Base-by-base conservation (phyloP, 176 grass and related monocot species). In the Raddia guianensis region DNA sequence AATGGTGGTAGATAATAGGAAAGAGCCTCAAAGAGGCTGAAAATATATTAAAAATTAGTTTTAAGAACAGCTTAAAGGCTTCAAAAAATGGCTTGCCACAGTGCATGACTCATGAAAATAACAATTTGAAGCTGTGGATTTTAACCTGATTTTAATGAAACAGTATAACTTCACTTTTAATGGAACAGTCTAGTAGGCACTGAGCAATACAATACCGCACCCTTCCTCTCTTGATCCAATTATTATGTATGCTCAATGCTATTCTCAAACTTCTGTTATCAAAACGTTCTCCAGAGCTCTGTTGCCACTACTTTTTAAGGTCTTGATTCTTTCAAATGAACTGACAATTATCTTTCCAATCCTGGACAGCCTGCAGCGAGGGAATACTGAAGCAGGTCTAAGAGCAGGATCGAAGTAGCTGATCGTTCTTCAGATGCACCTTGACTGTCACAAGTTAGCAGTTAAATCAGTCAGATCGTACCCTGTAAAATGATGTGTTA, bases 331-430 rank as follows among this genome's bases (percentile, higher is more conserved):
- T 49, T 66, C 59, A 46, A 6, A 45, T 7, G 0, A 27, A 48
- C 61, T 89, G 21, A 89, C 47, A 16, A 4, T 54, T 54, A 3
- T 18, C 0, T 69, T 70, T 47, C 3, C 60, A 6, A 70, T 55
- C 19, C 51, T 76, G 63, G 12, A 35, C 70, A 89, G 82, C 19
- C 65, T 76, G 66, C 56, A 50, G 18, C 43, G 14, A 12, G 0
- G 56, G 8, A 65, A 34, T 9, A 3, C 77, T 7, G 56, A 81
- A 50, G 48, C 54, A 2, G 42, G 57, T 63, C 49, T 48, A 42
- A 89, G 71, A 77, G 9, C 71, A 43, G 82, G 66, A 89, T 35
- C 82, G 42, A 85, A 64, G 64, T 89, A 71, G 64, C 18, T 7
- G 12, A 75, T 76, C 63, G 5, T 53, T 76, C 63, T 5, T 53